Base-by-base conservation (phyloP, 1,284 basidiomycete genomes). In the Ceratorhiza oryzae-sativae region DNA sequence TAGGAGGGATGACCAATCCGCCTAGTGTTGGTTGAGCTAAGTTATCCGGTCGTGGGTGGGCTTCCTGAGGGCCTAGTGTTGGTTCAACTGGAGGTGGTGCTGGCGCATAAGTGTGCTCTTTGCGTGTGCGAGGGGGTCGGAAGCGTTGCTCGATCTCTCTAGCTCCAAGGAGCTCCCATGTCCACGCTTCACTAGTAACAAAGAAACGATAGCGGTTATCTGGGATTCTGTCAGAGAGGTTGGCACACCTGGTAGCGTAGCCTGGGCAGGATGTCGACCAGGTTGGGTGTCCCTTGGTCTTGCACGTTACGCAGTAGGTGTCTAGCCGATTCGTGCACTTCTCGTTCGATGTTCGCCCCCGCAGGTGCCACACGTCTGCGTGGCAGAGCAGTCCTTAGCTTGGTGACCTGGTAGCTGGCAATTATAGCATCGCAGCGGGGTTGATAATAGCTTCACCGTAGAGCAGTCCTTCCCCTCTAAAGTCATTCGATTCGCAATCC, bases 361-460 rank as follows among this genome's bases (percentile, higher is more conserved):
- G 23, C 63, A 67, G 8, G 48, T 41, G 27, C 63, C 48, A 18
- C 63, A 67, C 9, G n/a, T 6, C 10, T 67, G 49, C 0, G 25
- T 4, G 12, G 63, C 34, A 36, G 27, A 15, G 30, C 63, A 67
- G 9, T 53, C 10, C 5, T 9, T 49, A 12, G 48, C 34, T 34
- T 53, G 46, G 49, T 67, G 62, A 2, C 62, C 62, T 23, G 8
- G 23, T 2, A 49, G 13, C 27, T 67, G 62, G 20, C 62, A 67
- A 6, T 67, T 67, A 48, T 34, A 67, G 34, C 62, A 67, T 13
- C 62, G 34, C 9, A 53, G 34, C 4, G 48, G 32, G 5, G 49
- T 48, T 18, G 46, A 15, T 3, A 41, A 6, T 20, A 53, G 23
- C 23, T 53, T 51, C 34, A 32, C 20, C 34, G 32, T 34, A 10